Conservation (phyloP, 352 stramenopile species). For the Pythium biforme region DNA sequence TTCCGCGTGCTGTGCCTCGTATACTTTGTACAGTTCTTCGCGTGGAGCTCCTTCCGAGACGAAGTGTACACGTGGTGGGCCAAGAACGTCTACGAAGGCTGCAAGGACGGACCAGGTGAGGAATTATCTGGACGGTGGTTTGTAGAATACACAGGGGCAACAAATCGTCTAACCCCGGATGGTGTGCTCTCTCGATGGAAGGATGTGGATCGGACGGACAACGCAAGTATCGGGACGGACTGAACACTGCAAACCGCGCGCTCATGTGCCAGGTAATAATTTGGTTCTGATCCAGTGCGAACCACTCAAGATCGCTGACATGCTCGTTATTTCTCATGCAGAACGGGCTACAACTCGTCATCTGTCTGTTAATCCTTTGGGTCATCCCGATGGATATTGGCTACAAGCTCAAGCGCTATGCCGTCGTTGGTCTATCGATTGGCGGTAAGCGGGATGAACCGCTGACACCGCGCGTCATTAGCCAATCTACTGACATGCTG, state of each 20-base stretch:
- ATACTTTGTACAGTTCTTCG: slow-evolving; percentile 73
- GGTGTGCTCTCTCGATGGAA: slow-evolving; percentile 17
- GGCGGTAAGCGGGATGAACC: slow-evolving; percentile 35
- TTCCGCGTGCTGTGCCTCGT: slow-evolving; percentile 71
- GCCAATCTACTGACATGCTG: background rate
- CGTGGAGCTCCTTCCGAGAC: slow-evolving; percentile 71
- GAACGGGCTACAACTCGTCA: slow-evolving; percentile 57
- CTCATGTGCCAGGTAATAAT: slow-evolving; percentile 48
- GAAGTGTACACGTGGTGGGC: slow-evolving; percentile 78
- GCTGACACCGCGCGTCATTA: too few species aligned
- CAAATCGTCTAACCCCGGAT: background rate
- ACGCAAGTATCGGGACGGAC: slow-evolving; percentile 44
- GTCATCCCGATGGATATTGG: slow-evolving; percentile 47
- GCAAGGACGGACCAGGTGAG: slow-evolving; percentile 39
- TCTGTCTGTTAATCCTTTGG: slow-evolving; percentile 56
- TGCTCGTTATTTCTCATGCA: slow-evolving; percentile 18
- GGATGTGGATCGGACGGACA: slow-evolving; percentile 38
- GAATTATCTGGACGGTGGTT: too few species aligned
- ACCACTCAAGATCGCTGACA: background rate
- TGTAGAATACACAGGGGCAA: background rate
- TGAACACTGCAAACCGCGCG: slow-evolving; percentile 59
- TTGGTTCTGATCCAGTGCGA: background rate
- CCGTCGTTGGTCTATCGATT: slow-evolving; percentile 43
- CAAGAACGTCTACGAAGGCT: slow-evolving; percentile 63
- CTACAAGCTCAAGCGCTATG: slow-evolving; percentile 47